These are phyloP conservation scores for Claviceps sp. DNA, from an alignment of 2,329 filamentous ascomycete genomes.

Conservation along the genomic window DNA sequence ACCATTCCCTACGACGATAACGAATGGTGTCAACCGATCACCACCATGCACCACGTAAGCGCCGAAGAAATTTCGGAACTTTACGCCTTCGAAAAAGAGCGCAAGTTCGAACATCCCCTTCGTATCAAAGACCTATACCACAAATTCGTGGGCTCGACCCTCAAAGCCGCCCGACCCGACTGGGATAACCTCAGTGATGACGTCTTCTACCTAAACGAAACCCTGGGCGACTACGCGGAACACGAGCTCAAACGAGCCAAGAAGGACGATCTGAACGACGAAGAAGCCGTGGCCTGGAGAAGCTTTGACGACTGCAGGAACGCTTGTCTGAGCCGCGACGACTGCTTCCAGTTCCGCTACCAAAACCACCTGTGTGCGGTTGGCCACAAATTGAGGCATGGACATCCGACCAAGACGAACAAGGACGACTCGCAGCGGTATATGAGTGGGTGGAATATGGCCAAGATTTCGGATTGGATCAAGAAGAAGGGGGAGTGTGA, in stretches of 20 bases:
- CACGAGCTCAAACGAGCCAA: slow-evolving; percentile 20
- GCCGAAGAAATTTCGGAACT: slow-evolving; percentile 36
- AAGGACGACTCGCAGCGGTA: slow-evolving; percentile 16
- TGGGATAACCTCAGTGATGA: slow-evolving; percentile 42
- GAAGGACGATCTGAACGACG: slow-evolving; percentile 18
- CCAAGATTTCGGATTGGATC: slow-evolving; percentile 28
- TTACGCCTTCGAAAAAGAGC: slow-evolving; percentile 36
- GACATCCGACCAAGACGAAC: slow-evolving; percentile 21
- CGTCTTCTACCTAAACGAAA: slow-evolving; percentile 25
- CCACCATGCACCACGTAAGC: slow-evolving; percentile 42
- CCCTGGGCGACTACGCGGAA: slow-evolving; percentile 16
- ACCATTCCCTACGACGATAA: slow-evolving; percentile 31
- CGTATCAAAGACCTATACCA: slow-evolving; percentile 35
- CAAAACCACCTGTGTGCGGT: slow-evolving; percentile 25
- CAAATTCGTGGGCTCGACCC: slow-evolving; percentile 28
- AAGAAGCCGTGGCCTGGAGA: slow-evolving; percentile 28
- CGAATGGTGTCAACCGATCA: slow-evolving; percentile 43
- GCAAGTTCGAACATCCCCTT: slow-evolving; percentile 20
- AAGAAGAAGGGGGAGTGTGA: slow-evolving; percentile 22
- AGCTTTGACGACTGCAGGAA: slow-evolving; percentile 28
- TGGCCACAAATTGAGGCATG: slow-evolving; percentile 23
- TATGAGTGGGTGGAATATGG: slow-evolving; percentile 28
- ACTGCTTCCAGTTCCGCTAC: slow-evolving; percentile 30
- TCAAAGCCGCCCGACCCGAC: slow-evolving; percentile 26
- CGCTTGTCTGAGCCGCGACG: slow-evolving; percentile 25